These are phyloP conservation scores for Monosporascus sp. DNA, from an alignment of 2,329 filamentous ascomycete genomes.

Conservation along the genomic window DNA sequence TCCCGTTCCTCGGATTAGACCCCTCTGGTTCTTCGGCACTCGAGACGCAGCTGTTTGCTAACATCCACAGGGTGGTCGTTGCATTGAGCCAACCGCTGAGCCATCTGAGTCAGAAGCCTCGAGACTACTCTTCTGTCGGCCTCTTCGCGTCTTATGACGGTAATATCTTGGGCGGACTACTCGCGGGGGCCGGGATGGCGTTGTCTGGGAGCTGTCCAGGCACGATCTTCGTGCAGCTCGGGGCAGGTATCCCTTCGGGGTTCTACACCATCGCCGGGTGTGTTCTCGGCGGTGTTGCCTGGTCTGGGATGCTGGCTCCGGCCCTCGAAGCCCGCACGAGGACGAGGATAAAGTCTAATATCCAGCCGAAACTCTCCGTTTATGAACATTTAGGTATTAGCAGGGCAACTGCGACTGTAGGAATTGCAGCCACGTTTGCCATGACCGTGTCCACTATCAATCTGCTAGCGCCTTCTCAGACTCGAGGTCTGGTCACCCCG, in stretches of 20 bases:
- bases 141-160: slow-evolving; percentile 55
- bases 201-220: slow-evolving; percentile 62
- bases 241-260: slow-evolving; percentile 46
- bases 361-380: slow-evolving; percentile 24
- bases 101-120: slow-evolving; percentile 40
- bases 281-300: slow-evolving; percentile 50
- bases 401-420: not conserved
- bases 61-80: slow-evolving; percentile 28
- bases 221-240: slow-evolving; percentile 58
- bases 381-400: not conserved
- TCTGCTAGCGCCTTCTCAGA: slow-evolving; percentile 26
- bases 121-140: slow-evolving; percentile 46
- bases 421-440: slow-evolving; percentile 27
- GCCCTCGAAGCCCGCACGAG: slow-evolving; percentile 25
- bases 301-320: slow-evolving; percentile 39
- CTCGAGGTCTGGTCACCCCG: slow-evolving; percentile 36
- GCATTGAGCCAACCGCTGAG: slow-evolving; percentile 38
- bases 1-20: not conserved
- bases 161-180: slow-evolving; percentile 58
- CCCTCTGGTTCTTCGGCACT: not conserved
- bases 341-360: slow-evolving; percentile 12
- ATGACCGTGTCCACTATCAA: slow-evolving; percentile 34
- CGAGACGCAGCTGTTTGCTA: not conserved
- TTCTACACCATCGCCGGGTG: slow-evolving; percentile 50
- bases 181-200: slow-evolving; percentile 63